Percentiles rank a stretch among this genome's conserved stretches.
Evolutionary conservation across 257 asterid genomes (phyloP).

Genomic region (Solanum corneliomulleri): DNA sequence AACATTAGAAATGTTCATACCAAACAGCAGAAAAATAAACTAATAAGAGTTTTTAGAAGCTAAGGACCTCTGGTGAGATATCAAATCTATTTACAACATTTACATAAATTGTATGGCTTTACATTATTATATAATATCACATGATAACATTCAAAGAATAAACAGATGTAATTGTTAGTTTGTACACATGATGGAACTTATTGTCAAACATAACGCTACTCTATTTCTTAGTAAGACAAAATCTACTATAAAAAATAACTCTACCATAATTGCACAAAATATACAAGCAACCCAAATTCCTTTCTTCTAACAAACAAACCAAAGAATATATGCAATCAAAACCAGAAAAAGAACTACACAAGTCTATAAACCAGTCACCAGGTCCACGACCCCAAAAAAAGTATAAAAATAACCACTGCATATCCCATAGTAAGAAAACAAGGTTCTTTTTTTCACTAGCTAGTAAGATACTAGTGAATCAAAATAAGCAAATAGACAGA

Average conservation of each 20-base stretch:
- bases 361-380: background rate
- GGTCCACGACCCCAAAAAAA: no score
- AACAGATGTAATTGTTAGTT: background rate
- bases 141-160: background rate
- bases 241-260: background rate
- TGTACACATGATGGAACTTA: background rate
- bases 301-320: background rate
- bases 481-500: background rate
- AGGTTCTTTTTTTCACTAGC: background rate
- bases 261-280: background rate
- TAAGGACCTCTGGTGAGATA: background rate
- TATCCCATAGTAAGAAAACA: no score
- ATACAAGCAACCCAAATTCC: background rate
- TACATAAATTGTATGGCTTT: background rate
- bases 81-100: background rate
- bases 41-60: background rate
- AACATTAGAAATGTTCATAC: background rate
- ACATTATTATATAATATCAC: background rate
- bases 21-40: background rate
- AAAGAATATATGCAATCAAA: background rate
- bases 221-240: background rate
- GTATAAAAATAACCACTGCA: no score
- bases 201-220: background rate
- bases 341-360: background rate
- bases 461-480: background rate